Evolutionary conservation across 225 moss, liverwort and hornwort genomes (phyloP), one percentile per base, ranked within the genome.

Genomic region (Antitrichia curtipendula): DNA sequence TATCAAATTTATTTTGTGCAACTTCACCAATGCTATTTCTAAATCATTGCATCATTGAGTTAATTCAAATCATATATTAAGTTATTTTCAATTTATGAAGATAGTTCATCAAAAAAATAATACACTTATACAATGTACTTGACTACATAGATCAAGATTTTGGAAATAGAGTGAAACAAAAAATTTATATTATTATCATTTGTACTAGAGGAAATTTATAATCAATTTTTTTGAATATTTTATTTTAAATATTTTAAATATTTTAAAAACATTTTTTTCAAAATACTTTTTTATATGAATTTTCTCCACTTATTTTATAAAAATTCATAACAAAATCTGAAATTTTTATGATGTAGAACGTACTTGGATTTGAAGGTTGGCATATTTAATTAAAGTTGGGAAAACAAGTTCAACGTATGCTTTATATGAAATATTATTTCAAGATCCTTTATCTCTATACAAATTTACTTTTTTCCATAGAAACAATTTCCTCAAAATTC

Each of bases 381-480:
- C 24, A 19, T 73, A 11, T 32, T 50, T 20, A 20, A 21, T 12
- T 9, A 4, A 50, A 34, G 13, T 75, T 28, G 4, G 1, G 0
- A 75, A 15, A 53, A 23, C 9, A 36, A 36, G 2, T 36, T 22
- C 23, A 36, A 8, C 2, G 14, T 8, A 23, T 22, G 6, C 3
- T 36, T 36, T 34, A 6, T 50, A 3, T n/a, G 0, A 32, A 5
- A 8, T 4, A 32, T 21, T 13, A 0, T 1, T 50, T 8, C 2
- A 13, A 50, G 0, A 50, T 74, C 0, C 0, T 49, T 49, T 73
- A 50, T 21, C 4, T 19, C 5, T 1, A 8, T 50, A 32, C 2
- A 19, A 19, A 49, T 74, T 32, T 4, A 11, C 0, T 7, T 47
- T 29, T 29, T 11, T 1, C 0, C 31, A 4, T 0, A 73, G 0